phyloP scores from a whole-genome alignment of 768 basidiomycete genomes.

The Amanita molliuscula region DNA sequence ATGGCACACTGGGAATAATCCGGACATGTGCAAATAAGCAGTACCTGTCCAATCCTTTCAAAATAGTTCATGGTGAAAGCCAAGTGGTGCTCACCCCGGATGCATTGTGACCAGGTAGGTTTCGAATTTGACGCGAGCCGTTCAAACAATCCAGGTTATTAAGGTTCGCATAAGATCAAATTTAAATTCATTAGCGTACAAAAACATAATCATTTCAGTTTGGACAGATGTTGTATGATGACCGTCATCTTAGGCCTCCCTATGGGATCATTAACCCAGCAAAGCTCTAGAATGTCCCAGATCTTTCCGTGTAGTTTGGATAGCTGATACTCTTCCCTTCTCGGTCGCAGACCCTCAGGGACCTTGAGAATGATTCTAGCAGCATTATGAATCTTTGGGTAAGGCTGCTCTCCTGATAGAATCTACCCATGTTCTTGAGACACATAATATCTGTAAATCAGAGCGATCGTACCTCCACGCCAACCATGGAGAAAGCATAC shows the following conservation, averaged over 20 bases:
- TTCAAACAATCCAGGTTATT: too few relatives aligned
- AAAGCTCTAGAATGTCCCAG: background rate
- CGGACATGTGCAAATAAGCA: too few relatives aligned
- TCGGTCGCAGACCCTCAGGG: background rate
- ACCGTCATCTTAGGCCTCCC: background rate
- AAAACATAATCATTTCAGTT: background rate
- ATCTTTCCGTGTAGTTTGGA: background rate
- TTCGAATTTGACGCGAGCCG: too few relatives aligned
- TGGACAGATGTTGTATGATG: background rate
- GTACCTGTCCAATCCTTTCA: too few relatives aligned
- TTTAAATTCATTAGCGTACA: too few relatives aligned
- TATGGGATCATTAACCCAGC: background rate
- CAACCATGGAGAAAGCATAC: slow-evolving; percentile 51
- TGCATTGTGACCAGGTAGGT: too few relatives aligned
- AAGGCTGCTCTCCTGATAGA: background rate
- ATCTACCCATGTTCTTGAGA: background rate
- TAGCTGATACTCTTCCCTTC: background rate
- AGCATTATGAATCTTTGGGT: background rate
- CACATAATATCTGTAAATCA: background rate
- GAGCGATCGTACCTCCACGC: slow-evolving; percentile 11
- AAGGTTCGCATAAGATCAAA: too few relatives aligned
- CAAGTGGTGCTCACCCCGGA: too few relatives aligned
- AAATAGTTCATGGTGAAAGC: too few relatives aligned
- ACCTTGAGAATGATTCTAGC: background rate
- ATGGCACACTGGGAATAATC: too few relatives aligned